phyloP scores from a whole-genome alignment of 2,329 filamentous ascomycete genomes.

The Apiospora kogelbergensis region DNA sequence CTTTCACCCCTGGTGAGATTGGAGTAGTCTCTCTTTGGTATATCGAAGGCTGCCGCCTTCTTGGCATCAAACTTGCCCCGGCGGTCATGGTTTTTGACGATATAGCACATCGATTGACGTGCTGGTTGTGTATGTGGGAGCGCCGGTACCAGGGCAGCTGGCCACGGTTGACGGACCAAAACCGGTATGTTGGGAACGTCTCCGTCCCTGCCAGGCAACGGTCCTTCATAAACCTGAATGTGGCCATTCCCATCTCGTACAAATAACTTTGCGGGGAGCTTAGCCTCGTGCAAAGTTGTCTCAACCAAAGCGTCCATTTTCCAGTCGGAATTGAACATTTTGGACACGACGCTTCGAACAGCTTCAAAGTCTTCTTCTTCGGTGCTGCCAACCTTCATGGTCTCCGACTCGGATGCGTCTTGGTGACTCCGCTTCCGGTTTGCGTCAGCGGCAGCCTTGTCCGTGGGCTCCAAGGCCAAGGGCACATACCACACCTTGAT shows the following conservation, averaged over 20 bases:
- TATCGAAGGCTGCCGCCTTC: slow-evolving; percentile 63
- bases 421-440: slow-evolving; percentile 41
- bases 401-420: slow-evolving; percentile 37
- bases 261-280: slow-evolving; percentile 70
- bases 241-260: slow-evolving; percentile 63
- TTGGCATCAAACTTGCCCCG: slow-evolving; percentile 77
- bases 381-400: slow-evolving; percentile 16
- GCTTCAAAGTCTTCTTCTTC: slow-evolving; percentile 46
- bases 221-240: slow-evolving; percentile 69
- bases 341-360: slow-evolving; percentile 62
- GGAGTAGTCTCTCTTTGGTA: slow-evolving; percentile 59
- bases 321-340: slow-evolving; percentile 82
- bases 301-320: slow-evolving; percentile 68
- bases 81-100: slow-evolving; percentile 73
- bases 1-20: slow-evolving; percentile 62
- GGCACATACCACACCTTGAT: slow-evolving; percentile 85
- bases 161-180: slow-evolving; percentile 76
- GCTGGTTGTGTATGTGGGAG: slow-evolving; percentile 70
- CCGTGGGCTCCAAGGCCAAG: slow-evolving; percentile 47
- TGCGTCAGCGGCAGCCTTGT: slow-evolving; percentile 19
- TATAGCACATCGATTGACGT: slow-evolving; percentile 76
- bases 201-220: slow-evolving; percentile 52
- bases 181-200: slow-evolving; percentile 66
- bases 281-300: slow-evolving; percentile 64
- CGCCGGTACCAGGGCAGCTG: slow-evolving; percentile 60